Base-by-base conservation (phyloP, 2,329 filamentous ascomycete species). In the Fusarium decemcellulare region DNA sequence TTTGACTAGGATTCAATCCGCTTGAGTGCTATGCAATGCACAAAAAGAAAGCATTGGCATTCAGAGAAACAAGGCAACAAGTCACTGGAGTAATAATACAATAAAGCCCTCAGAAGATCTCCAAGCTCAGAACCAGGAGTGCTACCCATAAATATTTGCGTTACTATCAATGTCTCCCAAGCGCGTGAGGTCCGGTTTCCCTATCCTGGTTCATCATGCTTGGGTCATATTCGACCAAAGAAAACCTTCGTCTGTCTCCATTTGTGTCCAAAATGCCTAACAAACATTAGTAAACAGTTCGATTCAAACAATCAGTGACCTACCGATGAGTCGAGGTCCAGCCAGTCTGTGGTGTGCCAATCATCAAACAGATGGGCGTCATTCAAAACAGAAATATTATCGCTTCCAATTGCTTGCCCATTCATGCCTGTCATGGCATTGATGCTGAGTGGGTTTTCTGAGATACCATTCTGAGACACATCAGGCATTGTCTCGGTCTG, bases 301-400 rank as follows among this genome's bases (percentile, higher is more conserved):
- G 6, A 5, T 8, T 11, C 37, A 14, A 15, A 15, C 4, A 15
- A 37, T 51, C 5, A 9, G 14, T 29, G 1, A 29, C 68, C 62
- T 60, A 71, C 68, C 4, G 66, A 71, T 5, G 68, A 65, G 23
- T 71, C 68, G 2, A 71, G 64, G 2, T 67, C 67, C 14, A 71
- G 10, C 68, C 68, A 71, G 18, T 71, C 68, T 2, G 65, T 67
- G 3, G 68, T 69, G 29, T 62, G 48, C 68, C 68, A 71, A 37
- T 67, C 60, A 10, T 61, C 63, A 7, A 71, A 59, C 2, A 64
- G 55, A 16, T 61, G 64, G 1, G 44, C 52, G n/a, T 70, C 59
- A 14, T 52, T 47, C 2, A 57, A 3, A 9, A 52, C 9, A 4
- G 50, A 18, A 0, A 48, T 4, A 4, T 68, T 59, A 1, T 27